Percentiles rank a stretch among this genome's conserved stretches.
phyloP scores from a whole-genome alignment of 228 moss, liverwort and hornwort species.

The Sphagnum magellanicum region DNA sequence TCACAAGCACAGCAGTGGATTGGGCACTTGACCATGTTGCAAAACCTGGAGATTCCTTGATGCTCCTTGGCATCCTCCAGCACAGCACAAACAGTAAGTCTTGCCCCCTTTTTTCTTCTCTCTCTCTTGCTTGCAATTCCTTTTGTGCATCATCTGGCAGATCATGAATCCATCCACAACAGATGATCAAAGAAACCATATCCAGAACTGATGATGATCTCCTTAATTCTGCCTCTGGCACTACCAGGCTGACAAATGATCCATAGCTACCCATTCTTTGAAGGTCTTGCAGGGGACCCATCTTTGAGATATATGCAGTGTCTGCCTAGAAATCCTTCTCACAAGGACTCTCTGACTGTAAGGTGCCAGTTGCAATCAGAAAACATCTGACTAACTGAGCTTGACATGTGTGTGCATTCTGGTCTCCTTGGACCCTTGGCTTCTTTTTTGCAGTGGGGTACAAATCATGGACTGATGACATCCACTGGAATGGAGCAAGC shows the following conservation, averaged over 20 bases:
- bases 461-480: constrained; percentile 52
- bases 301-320: not conserved
- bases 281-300: not conserved
- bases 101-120: constrained; percentile 3
- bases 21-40: constrained; percentile 44
- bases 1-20: constrained; percentile 32
- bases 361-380: not conserved
- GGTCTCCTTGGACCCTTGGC: too few species aligned
- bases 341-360: not conserved
- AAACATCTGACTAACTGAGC: not conserved
- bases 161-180: not conserved
- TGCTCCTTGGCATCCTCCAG: constrained; percentile 54
- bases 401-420: not conserved
- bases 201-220: too few species aligned
- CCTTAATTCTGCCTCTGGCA: too few species aligned
- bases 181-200: too few species aligned
- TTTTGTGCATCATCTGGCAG: not conserved
- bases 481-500: constrained; percentile 48
- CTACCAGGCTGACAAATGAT: not conserved
- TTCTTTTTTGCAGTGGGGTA: constrained; percentile 51
- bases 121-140: not conserved
- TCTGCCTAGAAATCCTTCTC: not conserved
- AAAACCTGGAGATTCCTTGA: constrained; percentile 36
- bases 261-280: not conserved
- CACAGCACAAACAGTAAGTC: constrained; percentile 50